Base-by-base conservation (phyloP, 176 grass and related monocot genomes). In the Avena eriantha region DNA sequence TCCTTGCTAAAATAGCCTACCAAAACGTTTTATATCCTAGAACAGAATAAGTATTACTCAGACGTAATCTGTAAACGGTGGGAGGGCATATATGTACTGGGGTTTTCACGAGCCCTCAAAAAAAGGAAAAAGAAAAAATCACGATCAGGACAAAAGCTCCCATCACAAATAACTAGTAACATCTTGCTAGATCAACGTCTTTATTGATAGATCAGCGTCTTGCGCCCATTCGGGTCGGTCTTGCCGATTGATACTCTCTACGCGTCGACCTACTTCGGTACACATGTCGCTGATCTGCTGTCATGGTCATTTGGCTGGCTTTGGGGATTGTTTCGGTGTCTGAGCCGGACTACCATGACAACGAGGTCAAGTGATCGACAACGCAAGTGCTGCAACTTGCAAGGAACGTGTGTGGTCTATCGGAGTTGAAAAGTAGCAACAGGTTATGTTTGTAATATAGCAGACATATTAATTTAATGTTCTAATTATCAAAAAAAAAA, bases 181-280 rank as follows among this genome's bases (percentile, higher is more conserved):
- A 15, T 18, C 51, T 54, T 54, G 51, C 51, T 54, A 54, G 51
- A 39, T 39, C 39, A 41, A 41, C 5, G 39, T 41, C 15, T 7
- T 51, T 21, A 10, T 47, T 47, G 7, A 56, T 15, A 21, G 18
- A 56, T 56, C 54, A 56, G 19, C 17, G 18, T 56, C 54, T 56
- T 56, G 54, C 54, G 54, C 18, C 54, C 54, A 56, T 56, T 56
- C 54, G 18, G 54, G 54, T 17, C 18, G 21, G 56, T 22, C 59
- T 63, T 63, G 59, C 22, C 59, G n/a, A 60, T 59, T 15, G 8
- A n/a, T 3, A 11, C 59, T 63, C 61, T 65, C 49, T 73, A 19
- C 11, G n/a, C 70, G n/a, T 74, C 71, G 71, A 49, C 71, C 72
- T 75, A 75, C 4, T 31, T 75, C 24, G 23, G 46, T 51, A 75